Evolutionary conservation across 345 rosid genomes (phyloP), one percentile per base, ranked within the genome.

Genomic region (Hibiscus syriacus): DNA sequence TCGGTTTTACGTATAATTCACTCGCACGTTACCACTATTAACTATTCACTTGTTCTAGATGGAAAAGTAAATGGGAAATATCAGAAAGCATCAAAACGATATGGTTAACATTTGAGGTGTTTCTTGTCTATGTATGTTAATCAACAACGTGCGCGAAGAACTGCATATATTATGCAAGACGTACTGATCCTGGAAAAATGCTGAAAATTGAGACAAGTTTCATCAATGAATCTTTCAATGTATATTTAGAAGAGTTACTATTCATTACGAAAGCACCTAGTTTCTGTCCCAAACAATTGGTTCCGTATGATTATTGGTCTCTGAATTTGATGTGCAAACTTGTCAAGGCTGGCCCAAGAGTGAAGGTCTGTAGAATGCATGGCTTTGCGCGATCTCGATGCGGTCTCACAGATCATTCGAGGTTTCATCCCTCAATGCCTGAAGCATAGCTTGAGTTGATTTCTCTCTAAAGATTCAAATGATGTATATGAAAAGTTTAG

Each of bases 331-430:
- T 4, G 29, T 58, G 67, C 79, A 70, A 70, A 67, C 71, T 14
- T 73, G 22, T 82, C 80, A 82, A 69, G 93, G 96, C 82, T 91
- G 95, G 43, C 96, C 90, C 41, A 94, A 97, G 72, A 94, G 92
- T 32, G 92, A 91, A 65, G 99, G 99, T 80, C 91, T 83, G 74
- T 86, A 89, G 87, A 91, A 91, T 63, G 92, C 95, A 80, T 89
- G 97, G 76, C 79, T 89, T 48, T 94, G 98, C 13, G 98, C 99
- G 65, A 94, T 91, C 90, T 94, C 99, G 3, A 94, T 94, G 60
- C 95, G 87, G 23, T 94, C 99, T 20, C 98, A 83, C 0, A 98
- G 99, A 76, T 94, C 99, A 38, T 91, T 88, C 90, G 91, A 62
- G 14, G 96, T 89, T 76, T 94, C 98, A 73, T 91, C 99, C 73